A percentile compares a stretch with the other conserved stretches of the same genome.
These are phyloP conservation scores for Dillenia suffruticosa DNA, from an alignment of 164 flowering plant genomes.

Conservation along the genomic window DNA sequence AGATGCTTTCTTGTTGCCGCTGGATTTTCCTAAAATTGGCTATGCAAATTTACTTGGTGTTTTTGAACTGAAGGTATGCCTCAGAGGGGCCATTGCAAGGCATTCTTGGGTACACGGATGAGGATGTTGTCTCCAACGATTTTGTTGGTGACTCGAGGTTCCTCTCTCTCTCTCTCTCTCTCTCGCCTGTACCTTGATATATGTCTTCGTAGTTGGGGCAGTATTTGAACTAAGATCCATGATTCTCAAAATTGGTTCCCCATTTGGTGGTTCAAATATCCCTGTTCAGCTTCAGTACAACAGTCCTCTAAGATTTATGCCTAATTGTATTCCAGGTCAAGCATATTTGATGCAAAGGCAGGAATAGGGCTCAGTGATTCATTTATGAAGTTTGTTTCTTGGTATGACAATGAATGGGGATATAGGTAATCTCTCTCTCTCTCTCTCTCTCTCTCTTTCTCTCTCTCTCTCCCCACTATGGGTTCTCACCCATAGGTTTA, in stretches of 20 bases:
- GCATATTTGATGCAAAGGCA: slow-evolving; percentile 94
- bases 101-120: slow-evolving; percentile 97
- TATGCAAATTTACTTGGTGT: background rate
- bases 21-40: background rate
- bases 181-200: too few species aligned
- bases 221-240: too few species aligned
- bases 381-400: slow-evolving; percentile 87
- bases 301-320: too few species aligned
- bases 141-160: slow-evolving; percentile 95
- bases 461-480: background rate
- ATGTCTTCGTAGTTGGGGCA: too few species aligned
- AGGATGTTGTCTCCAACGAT: slow-evolving; percentile 96
- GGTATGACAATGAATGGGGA: slow-evolving; percentile 99
- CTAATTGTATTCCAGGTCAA: slow-evolving; percentile 48
- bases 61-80: slow-evolving; percentile 47
- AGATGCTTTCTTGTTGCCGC: background rate
- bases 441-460: slow-evolving; percentile 5
- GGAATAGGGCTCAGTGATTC: slow-evolving; percentile 80
- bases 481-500: background rate
- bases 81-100: slow-evolving; percentile 83
- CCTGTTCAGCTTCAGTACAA: too few species aligned
- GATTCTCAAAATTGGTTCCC: too few species aligned
- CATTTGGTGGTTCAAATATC: too few species aligned
- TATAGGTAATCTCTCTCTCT: slow-evolving; percentile 60
- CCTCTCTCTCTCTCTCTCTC: background rate